phyloP scores from a whole-genome alignment of 2,329 filamentous ascomycete species.

The Talaromyces marneffei region DNA sequence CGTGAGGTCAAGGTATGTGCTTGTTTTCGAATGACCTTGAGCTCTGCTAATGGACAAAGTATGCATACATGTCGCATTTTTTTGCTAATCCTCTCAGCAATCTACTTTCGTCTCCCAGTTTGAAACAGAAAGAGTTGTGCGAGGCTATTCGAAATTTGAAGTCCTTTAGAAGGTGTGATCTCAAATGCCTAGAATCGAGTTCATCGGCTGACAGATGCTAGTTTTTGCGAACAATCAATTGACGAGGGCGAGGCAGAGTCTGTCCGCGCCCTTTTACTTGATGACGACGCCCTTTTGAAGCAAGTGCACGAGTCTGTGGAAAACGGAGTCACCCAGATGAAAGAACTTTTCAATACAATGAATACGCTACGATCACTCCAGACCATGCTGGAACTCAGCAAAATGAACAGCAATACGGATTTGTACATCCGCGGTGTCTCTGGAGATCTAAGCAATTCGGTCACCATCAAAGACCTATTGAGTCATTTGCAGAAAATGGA shows the following conservation, averaged over 20 bases:
- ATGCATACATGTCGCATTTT: conserved; percentile 59
- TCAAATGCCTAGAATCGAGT: background rate
- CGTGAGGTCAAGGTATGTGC: conserved; percentile 46
- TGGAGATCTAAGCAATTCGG: conserved; percentile 49
- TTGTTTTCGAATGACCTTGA: background rate
- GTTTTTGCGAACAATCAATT: conserved; percentile 39
- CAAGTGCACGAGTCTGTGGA: conserved; percentile 36
- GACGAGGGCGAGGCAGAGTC: conserved; percentile 28
- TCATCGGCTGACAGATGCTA: conserved; percentile 15
- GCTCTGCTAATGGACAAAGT: conserved; percentile 32
- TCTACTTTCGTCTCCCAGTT: conserved; percentile 36
- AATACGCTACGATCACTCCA: conserved; percentile 24
- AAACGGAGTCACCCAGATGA: conserved; percentile 37
- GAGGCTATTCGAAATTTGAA: conserved; percentile 53
- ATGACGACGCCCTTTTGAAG: conserved; percentile 44
- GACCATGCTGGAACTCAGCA: conserved; percentile 25
- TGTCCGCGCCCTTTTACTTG: conserved; percentile 45
- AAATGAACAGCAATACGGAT: conserved; percentile 30
- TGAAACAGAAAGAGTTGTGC: conserved; percentile 40
- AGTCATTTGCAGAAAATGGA: conserved; percentile 47
- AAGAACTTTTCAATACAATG: conserved; percentile 30
- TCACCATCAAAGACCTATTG: conserved; percentile 49
- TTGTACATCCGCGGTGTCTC: conserved; percentile 40
- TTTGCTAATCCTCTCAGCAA: conserved; percentile 55
- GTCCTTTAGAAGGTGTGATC: conserved; percentile 47